Percentiles rank a stretch among this genome's conserved stretches.
Evolutionary conservation across 257 asterid species (phyloP).

Genomic region (Capsicum pubescens): DNA sequence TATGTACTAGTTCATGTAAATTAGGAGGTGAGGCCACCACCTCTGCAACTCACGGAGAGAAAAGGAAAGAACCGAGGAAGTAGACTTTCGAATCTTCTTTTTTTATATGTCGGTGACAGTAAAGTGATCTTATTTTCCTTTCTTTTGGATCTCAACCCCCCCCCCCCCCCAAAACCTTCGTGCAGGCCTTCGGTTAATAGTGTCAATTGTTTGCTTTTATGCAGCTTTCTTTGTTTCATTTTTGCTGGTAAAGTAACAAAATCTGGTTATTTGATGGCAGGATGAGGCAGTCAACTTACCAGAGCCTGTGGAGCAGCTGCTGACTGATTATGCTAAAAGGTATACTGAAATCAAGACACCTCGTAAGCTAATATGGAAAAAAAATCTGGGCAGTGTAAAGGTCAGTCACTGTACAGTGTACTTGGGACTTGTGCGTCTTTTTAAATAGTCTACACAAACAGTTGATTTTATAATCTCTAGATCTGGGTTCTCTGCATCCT

Average conservation of each 20-base stretch:
- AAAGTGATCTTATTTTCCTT: neutral
- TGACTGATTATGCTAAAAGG: constrained; percentile 82
- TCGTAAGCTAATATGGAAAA: constrained; percentile 95
- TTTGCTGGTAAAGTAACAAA: constrained; percentile 28
- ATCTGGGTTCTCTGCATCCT: neutral
- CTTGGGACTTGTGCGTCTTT: neutral
- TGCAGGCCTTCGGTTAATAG: neutral
- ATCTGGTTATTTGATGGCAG: constrained; percentile 48
- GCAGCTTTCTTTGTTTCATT: constrained; percentile 25
- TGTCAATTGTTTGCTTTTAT: neutral
- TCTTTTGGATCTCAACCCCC: neutral
- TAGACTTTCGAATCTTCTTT: neutral
- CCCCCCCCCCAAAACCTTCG: neutral
- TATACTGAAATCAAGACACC: constrained; percentile 93
- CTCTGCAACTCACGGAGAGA: neutral
- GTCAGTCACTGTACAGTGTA: constrained; percentile 55
- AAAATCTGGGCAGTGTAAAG: constrained; percentile 96
- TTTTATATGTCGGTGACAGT: neutral
- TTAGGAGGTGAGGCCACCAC: neutral
- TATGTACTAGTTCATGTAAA: constrained; percentile 6
- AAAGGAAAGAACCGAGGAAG: neutral
- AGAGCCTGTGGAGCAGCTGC: constrained; percentile 66
- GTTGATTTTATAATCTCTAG: neutral
- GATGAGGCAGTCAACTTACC: constrained; percentile 83
- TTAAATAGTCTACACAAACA: neutral